Base-by-base conservation (phyloP, 768 basidiomycete species). In the Suillus weaverae region DNA sequence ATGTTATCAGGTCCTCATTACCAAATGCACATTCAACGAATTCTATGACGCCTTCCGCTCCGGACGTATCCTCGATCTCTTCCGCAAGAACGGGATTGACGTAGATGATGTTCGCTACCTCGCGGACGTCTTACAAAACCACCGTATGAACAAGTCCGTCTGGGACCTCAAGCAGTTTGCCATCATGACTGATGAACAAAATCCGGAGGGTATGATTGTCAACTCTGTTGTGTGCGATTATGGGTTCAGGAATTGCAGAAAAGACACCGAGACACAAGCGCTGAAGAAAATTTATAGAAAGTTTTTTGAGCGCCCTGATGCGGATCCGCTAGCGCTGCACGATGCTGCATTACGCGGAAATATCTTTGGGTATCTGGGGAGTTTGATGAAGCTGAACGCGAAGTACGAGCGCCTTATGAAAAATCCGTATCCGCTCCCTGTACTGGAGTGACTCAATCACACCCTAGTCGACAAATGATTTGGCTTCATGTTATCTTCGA, bases 281-380 rank as follows among this genome's bases (percentile, higher is more conserved):
- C 67, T 82, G 61, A 76, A 72, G 51, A 72, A 68, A 3, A 53
- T 76, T 6, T 81, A 82, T 72, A 74, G 64, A 41, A 60, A 60
- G n/a, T 69, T 78, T 48, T 79, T 82, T 62, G 64, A 63, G 51
- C 67, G 67, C 20, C 60, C 56, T 3, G 35, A 68, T 14, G 70
- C 62, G 20, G 68, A 74, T 60, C 76, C 80, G 9, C 66, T 79
- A 18, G 68, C 70, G 33, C 73, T 83, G 22, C 80, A 82, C 61
- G 63, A 74, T 32, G 80, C 79, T 1, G 74, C 72, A 36, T 68
- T 79, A 20, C 54, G 68, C 33, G 80, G 81, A 20, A 65, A 69
- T 26, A 64, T 79, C 10, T 75, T 71, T 51, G 64, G 69, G 44
- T 76, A 76, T 63, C 68, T 77, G 35, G 56, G 61, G 33, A 66